A percentile compares a stretch with the other conserved stretches of the same genome.
phyloP scores from a whole-genome alignment of 108 stramenopile species.

The Cyclotella cryptica region DNA sequence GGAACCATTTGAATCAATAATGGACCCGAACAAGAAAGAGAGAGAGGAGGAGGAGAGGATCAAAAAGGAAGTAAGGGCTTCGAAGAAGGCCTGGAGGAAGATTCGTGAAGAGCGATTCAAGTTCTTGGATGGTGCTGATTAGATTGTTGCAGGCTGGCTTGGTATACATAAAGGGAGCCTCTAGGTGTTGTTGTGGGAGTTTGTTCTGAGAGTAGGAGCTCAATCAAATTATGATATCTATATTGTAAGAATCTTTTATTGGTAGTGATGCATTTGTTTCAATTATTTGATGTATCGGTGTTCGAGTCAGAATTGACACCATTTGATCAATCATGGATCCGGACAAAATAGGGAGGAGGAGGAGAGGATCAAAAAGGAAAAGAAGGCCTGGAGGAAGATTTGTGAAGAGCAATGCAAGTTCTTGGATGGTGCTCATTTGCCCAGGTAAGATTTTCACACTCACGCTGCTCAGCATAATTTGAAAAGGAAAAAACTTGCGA shows the following conservation, averaged over 20 bases:
- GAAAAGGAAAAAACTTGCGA: no score
- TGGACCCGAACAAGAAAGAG: constrained; percentile 88
- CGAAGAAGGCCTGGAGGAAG: constrained; percentile 81
- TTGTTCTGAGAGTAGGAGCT: no score
- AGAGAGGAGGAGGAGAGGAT: constrained; percentile 83
- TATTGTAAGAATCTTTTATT: no score
- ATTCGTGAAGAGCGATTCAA: constrained; percentile 88
- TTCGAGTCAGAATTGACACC: no score
- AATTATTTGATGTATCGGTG: no score
- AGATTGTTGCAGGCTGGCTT: no score
- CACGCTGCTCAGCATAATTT: no score
- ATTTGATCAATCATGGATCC: constrained; percentile 85
- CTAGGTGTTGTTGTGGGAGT: no score
- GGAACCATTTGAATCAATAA: constrained; percentile 81
- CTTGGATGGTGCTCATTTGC: constrained; percentile 73
- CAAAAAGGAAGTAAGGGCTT: constrained; percentile 80
- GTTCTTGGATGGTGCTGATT: constrained; percentile 71
- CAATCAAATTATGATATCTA: no score
- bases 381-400: constrained; percentile 83
- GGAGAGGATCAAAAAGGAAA: constrained; percentile 79
- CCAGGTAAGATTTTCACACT: no score
- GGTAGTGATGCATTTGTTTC: no score
- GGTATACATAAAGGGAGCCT: no score
- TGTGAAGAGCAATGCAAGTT: constrained; percentile 87
- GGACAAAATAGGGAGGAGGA: constrained; percentile 87